phyloP scores from a whole-genome alignment of 2,329 filamentous ascomycete species.

The Cercospora zeina region DNA sequence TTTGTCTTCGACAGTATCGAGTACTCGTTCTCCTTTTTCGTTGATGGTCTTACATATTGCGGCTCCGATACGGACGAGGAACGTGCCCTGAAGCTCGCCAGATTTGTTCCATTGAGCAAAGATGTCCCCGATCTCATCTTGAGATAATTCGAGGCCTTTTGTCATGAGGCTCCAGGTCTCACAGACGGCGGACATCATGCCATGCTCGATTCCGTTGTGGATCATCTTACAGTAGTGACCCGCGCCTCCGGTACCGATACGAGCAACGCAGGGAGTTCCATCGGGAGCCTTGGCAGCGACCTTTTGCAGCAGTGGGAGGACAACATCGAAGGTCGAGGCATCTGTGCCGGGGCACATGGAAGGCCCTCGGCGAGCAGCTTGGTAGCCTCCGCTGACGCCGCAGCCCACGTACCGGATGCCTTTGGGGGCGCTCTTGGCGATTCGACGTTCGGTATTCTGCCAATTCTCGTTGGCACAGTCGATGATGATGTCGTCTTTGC shows the following conservation, averaged over 20 bases:
- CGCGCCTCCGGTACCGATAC: slow-evolving; percentile 62
- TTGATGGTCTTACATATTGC: slow-evolving; percentile 60
- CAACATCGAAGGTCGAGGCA: slow-evolving; percentile 56
- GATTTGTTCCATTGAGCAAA: slow-evolving; percentile 62
- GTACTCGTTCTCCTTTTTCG: slow-evolving; percentile 50
- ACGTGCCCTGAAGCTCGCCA: slow-evolving; percentile 61
- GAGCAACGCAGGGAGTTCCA: slow-evolving; percentile 61
- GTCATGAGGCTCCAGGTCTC: slow-evolving; percentile 67
- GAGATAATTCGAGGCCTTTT: slow-evolving; percentile 57
- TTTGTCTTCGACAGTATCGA: slow-evolving; percentile 66
- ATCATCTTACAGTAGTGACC: slow-evolving; percentile 77
- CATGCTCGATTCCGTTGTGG: slow-evolving; percentile 73
- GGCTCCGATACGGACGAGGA: slow-evolving; percentile 62
- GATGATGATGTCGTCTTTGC: slow-evolving; percentile 64
- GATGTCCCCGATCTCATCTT: slow-evolving; percentile 61
- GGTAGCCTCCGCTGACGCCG: slow-evolving; percentile 69
- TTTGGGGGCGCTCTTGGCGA: slow-evolving; percentile 56
- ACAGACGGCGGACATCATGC: slow-evolving; percentile 63
- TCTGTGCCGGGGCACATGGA: slow-evolving; percentile 68
- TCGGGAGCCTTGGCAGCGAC: slow-evolving; percentile 64
- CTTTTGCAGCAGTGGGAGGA: slow-evolving; percentile 62
- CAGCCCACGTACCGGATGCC: slow-evolving; percentile 67
- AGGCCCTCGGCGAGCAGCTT: slow-evolving; percentile 64
- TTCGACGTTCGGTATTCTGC: slow-evolving; percentile 61
- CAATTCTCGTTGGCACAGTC: slow-evolving; percentile 70